Conservation (phyloP, 2,329 filamentous ascomycete species). For the Claviceps sp. region DNA sequence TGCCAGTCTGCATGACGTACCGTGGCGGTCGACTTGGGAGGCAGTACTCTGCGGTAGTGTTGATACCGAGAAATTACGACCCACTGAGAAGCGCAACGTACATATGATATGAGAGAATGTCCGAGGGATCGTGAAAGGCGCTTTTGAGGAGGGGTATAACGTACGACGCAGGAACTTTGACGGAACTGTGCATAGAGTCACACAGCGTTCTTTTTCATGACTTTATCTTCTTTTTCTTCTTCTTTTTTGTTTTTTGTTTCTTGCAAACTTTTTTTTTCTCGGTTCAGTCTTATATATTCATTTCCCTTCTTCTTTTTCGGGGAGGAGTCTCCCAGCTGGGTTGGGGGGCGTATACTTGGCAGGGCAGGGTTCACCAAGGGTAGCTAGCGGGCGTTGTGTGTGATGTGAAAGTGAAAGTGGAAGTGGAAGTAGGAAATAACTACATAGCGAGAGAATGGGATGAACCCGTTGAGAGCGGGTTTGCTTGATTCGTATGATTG, state of each 20-base stretch:
- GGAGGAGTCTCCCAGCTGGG: neutral
- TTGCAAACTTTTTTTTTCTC: too few species aligned
- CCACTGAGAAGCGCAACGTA: neutral
- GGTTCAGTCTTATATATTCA: neutral
- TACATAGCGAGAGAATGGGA: too few species aligned
- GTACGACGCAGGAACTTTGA: neutral
- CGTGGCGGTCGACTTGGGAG: too few species aligned
- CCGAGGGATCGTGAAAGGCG: neutral
- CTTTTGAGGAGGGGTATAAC: neutral
- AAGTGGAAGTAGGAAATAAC: too few species aligned
- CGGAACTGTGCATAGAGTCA: neutral
- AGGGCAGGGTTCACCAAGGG: too few species aligned
- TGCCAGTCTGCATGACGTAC: neutral
- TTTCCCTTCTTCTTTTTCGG: neutral
- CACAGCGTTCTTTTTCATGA: neutral
- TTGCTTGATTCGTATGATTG: too few species aligned
- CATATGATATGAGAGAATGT: neutral
- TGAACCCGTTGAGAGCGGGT: too few species aligned
- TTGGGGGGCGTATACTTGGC: neutral
- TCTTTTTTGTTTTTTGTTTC: neutral
- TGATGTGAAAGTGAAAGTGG: too few species aligned
- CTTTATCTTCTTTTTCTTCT: neutral
- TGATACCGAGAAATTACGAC: too few species aligned
- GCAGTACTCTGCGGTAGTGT: too few species aligned
- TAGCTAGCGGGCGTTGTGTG: too few species aligned